These are phyloP conservation scores for Suhomyces kunorum DNA, from an alignment of 1,139 yeast genomes.

Conservation along the genomic window DNA sequence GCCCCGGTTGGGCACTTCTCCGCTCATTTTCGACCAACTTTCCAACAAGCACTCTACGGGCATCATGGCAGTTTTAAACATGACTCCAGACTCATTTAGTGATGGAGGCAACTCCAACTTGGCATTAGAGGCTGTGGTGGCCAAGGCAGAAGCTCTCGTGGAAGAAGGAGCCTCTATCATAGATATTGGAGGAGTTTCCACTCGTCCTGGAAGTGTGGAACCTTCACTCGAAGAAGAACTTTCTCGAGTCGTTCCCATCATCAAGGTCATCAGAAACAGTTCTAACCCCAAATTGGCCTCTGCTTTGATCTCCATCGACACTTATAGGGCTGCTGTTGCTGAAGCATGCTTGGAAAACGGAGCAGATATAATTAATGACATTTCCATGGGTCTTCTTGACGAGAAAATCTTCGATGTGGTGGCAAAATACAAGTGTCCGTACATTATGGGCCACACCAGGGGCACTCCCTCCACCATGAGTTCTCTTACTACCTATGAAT, in stretches of 20 bases:
- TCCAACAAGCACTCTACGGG: conserved; percentile 42
- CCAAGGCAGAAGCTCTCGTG: conserved; percentile 48
- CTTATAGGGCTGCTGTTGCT: conserved; percentile 79
- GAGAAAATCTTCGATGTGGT: conserved; percentile 63
- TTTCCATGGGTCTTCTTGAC: conserved; percentile 80
- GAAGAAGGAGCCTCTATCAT: conserved; percentile 64
- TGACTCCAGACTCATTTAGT: conserved; percentile 94
- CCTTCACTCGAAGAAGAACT: conserved; percentile 63
- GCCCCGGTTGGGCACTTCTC: conserved; percentile 27
- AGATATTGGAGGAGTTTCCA: conserved; percentile 93
- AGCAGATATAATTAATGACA: conserved; percentile 89
- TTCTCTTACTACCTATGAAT: conserved; percentile 54
- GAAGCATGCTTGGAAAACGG: conserved; percentile 67
- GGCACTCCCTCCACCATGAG: conserved; percentile 82
- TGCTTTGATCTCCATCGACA: conserved; percentile 74
- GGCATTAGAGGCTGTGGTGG: conserved; percentile 33
- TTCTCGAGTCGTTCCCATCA: conserved; percentile 66
- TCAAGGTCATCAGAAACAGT: conserved; percentile 58
- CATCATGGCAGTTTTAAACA: conserved; percentile 84
- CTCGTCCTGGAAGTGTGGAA: conserved; percentile 76
- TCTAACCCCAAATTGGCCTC: conserved; percentile 34
- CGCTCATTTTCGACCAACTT: conserved; percentile 41
- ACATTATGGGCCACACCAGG: conserved; percentile 80
- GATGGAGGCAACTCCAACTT: conserved; percentile 68
- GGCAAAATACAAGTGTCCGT: conserved; percentile 71